Percentiles rank a stretch among this genome's conserved stretches.
These are phyloP conservation scores for Margaritispora aquatica DNA, from an alignment of 495 filamentous ascomycete genomes.

Conservation along the genomic window DNA sequence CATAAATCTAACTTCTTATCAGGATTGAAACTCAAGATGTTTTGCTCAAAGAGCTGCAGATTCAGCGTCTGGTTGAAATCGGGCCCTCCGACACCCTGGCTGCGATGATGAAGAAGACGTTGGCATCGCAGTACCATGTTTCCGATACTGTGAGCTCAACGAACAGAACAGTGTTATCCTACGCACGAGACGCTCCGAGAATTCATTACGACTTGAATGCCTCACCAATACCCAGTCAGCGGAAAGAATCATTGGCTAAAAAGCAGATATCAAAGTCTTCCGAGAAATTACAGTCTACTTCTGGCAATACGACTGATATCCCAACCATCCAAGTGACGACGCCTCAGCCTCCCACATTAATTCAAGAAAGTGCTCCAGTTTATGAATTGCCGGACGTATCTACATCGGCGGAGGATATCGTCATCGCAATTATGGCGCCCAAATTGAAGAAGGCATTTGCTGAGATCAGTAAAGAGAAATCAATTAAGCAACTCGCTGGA, in stretches of 20 bases:
- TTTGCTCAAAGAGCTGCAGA: not conserved
- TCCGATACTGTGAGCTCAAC: not conserved
- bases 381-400: not conserved
- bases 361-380: not conserved
- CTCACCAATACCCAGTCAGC: not conserved
- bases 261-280: not conserved
- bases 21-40: not conserved
- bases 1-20: no score
- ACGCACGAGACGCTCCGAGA: no score
- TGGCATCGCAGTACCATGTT: not conserved
- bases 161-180: no score
- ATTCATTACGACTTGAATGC: no score
- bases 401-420: not conserved
- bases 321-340: not conserved
- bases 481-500: not conserved
- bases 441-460: not conserved
- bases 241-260: not conserved
- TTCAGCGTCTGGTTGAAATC: not conserved
- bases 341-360: not conserved
- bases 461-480: not conserved
- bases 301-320: not conserved
- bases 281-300: not conserved
- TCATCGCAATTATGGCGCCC: not conserved
- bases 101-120: not conserved
- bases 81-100: not conserved